Percentiles rank a stretch among this genome's conserved stretches.
phyloP scores from a whole-genome alignment of 2,329 filamentous ascomycete genomes.

The Fusarium scirpi region DNA sequence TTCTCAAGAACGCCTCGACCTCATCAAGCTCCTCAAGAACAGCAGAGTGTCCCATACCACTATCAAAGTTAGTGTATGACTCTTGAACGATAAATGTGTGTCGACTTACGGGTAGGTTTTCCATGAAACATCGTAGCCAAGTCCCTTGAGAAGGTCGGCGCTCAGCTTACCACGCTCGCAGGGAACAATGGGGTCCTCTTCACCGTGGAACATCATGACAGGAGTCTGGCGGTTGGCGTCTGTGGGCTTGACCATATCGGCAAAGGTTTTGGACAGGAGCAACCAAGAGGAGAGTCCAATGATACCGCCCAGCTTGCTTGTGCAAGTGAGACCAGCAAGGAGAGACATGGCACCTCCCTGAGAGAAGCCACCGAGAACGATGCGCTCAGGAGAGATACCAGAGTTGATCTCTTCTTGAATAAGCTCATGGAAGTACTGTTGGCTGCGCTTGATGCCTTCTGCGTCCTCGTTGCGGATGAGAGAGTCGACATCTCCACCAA shows the following conservation, averaged over 20 bases:
- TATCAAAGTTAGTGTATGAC: slow-evolving; percentile 49
- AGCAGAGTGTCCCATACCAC: slow-evolving; percentile 80
- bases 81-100: not conserved
- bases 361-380: slow-evolving; percentile 87
- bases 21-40: slow-evolving; percentile 84
- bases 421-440: slow-evolving; percentile 80
- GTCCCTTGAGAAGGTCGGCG: slow-evolving; percentile 72
- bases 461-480: slow-evolving; percentile 69
- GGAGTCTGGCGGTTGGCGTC: slow-evolving; percentile 75
- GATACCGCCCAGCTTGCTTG: slow-evolving; percentile 84
- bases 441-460: slow-evolving; percentile 77
- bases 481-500: slow-evolving; percentile 51
- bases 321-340: slow-evolving; percentile 80
- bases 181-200: slow-evolving; percentile 78
- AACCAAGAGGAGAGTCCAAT: slow-evolving; percentile 88
- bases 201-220: slow-evolving; percentile 92
- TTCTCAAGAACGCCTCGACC: slow-evolving; percentile 70
- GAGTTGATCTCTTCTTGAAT: slow-evolving; percentile 84
- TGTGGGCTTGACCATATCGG: slow-evolving; percentile 53
- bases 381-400: slow-evolving; percentile 84
- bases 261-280: slow-evolving; percentile 67
- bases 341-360: slow-evolving; percentile 91
- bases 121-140: slow-evolving; percentile 80
- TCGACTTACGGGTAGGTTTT: slow-evolving; percentile 76
- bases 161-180: slow-evolving; percentile 76